phyloP scores from a whole-genome alignment of 23 red algal species.

The Cyanidium caldarium region DNA sequence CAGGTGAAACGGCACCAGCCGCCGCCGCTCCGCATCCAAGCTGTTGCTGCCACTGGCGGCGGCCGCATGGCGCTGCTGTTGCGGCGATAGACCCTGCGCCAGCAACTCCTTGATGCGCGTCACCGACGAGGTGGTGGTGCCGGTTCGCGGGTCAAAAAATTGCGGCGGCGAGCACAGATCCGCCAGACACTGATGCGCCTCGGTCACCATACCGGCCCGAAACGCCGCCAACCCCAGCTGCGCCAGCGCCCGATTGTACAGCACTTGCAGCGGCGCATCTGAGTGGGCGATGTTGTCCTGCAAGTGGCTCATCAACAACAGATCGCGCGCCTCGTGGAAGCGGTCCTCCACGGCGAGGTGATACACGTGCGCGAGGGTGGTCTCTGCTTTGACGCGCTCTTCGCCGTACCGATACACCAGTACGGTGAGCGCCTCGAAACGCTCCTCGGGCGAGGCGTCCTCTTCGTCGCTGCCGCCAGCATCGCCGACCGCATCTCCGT shows the following conservation, averaged over 20 bases:
- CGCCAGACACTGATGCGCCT: constrained; percentile 59
- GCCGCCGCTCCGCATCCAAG: constrained; percentile 40
- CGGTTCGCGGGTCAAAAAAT: constrained; percentile 1
- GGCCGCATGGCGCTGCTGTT: no score
- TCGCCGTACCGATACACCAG: constrained; percentile 92
- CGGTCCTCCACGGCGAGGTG: constrained; percentile 87
- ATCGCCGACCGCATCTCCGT: not conserved
- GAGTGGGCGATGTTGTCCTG: constrained; percentile 69
- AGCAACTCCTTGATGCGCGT: constrained; percentile 78
- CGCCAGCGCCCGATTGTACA: constrained; percentile 96
- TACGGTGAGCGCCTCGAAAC: constrained; percentile 40
- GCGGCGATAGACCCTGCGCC: constrained; percentile 55
- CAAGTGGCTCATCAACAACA: constrained; percentile 91
- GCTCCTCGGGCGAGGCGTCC: not conserved
- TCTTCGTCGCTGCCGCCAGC: not conserved
- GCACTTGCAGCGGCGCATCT: constrained; percentile 63
- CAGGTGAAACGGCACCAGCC: constrained; percentile 97
- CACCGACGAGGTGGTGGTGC: not conserved
- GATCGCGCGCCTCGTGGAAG: constrained; percentile 73
- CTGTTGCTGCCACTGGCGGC: not conserved
- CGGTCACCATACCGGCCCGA: constrained; percentile 51
- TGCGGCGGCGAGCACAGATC: constrained; percentile 83
- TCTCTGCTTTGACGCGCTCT: constrained; percentile 70
- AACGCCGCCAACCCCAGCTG: constrained; percentile 98
- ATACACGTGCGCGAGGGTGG: constrained; percentile 89